Evolutionary conservation across 352 stramenopile species (phyloP).

Genomic region (Phytophthora macrochlamydospora): DNA sequence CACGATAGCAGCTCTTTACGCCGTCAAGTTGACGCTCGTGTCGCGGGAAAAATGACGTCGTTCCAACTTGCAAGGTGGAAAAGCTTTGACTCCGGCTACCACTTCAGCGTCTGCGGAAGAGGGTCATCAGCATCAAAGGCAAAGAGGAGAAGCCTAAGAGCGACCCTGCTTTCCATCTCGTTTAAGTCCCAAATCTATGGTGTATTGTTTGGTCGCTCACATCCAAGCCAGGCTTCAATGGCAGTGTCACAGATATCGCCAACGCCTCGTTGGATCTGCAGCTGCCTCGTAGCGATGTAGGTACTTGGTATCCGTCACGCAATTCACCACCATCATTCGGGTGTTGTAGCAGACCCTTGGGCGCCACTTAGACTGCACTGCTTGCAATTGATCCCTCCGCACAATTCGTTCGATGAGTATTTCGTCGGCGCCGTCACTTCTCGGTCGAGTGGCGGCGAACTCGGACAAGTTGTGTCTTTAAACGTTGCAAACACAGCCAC

Average conservation of each 20-base stretch:
- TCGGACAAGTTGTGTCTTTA: background rate
- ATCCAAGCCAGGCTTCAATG: slow-evolving; percentile 36
- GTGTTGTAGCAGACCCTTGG: slow-evolving; percentile 33
- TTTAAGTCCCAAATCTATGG: background rate
- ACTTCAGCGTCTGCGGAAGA: too few relatives aligned
- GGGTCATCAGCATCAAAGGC: too few relatives aligned
- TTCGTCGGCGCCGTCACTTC: slow-evolving; percentile 12
- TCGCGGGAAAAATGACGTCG: too few relatives aligned
- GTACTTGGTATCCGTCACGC: slow-evolving; percentile 14
- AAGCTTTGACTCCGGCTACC: too few relatives aligned
- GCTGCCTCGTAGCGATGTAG: slow-evolving; percentile 17
- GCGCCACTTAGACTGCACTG: slow-evolving; percentile 18
- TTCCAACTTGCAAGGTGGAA: too few relatives aligned
- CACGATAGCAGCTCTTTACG: too few relatives aligned
- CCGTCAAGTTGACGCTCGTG: too few relatives aligned
- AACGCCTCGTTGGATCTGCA: slow-evolving; percentile 27
- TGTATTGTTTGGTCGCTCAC: background rate
- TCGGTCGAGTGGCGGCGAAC: slow-evolving; percentile 6
- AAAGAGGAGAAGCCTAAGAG: too few relatives aligned
- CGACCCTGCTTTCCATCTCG: too few relatives aligned
- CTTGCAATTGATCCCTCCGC: slow-evolving; percentile 29
- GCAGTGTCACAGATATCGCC: slow-evolving; percentile 20
- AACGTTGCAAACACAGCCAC: background rate
- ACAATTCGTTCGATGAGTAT: slow-evolving; percentile 25
- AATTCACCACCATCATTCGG: slow-evolving; percentile 26